These are phyloP conservation scores for Cytospora leucostoma DNA, from an alignment of 2,329 filamentous ascomycete genomes.

Conservation along the genomic window DNA sequence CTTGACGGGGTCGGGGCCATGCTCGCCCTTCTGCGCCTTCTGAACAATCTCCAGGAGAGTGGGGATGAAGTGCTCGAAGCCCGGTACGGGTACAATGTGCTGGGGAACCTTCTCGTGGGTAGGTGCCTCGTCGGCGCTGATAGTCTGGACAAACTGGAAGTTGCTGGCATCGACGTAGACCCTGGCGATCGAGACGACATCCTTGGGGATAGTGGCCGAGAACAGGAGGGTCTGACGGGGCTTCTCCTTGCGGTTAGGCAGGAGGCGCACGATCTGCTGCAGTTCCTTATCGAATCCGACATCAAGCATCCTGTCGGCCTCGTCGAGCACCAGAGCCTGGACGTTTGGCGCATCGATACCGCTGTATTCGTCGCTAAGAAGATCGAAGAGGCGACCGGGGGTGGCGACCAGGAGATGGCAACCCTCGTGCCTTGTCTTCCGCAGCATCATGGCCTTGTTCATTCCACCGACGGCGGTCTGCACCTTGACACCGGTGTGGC, in stretches of 20 bases:
- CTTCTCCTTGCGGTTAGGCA: conserved; percentile 65
- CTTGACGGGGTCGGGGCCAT: conserved; percentile 71
- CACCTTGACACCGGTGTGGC: conserved; percentile 65
- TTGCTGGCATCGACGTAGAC: conserved; percentile 73
- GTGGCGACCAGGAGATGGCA: conserved; percentile 91
- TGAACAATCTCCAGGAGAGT: conserved; percentile 74
- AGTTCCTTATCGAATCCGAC: conserved; percentile 78
- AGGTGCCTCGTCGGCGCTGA: conserved; percentile 75
- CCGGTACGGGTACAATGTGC: conserved; percentile 65
- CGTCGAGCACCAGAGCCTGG: conserved; percentile 90
- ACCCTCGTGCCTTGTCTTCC: conserved; percentile 68
- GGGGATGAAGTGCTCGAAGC: conserved; percentile 77
- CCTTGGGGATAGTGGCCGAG: conserved; percentile 85
- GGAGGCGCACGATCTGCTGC: conserved; percentile 56
- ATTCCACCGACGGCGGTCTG: conserved; percentile 91
- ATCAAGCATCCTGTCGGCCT: conserved; percentile 98
- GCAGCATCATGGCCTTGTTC: conserved; percentile 69
- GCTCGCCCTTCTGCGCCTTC: conserved; percentile 43
- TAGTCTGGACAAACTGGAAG: conserved; percentile 91
- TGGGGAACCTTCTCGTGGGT: conserved; percentile 88
- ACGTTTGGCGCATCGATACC: conserved; percentile 75
- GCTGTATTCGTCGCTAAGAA: conserved; percentile 66
- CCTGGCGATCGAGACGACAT: conserved; percentile 79
- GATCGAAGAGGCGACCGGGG: conserved; percentile 82
- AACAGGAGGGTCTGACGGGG: conserved; percentile 91